Percentiles rank a stretch among this genome's conserved stretches.
Evolutionary conservation across 179 eudicot genomes (phyloP).

Genomic region (Corrigiola litoralis): DNA sequence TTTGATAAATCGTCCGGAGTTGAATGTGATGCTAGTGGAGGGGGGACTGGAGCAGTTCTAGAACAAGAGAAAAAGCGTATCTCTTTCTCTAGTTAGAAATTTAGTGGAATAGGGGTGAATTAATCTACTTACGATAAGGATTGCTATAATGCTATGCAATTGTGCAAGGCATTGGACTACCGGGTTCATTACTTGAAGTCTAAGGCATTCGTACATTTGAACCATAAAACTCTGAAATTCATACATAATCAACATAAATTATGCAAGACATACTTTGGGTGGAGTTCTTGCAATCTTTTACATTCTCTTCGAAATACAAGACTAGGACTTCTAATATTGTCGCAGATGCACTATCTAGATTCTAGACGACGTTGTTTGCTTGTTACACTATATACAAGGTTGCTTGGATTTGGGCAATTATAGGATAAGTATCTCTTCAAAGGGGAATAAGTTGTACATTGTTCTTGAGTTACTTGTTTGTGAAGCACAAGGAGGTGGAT

Average conservation of each 20-base stretch:
- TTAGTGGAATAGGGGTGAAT: no score
- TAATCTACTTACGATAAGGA: background rate
- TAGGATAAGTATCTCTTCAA: background rate
- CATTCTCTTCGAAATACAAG: background rate
- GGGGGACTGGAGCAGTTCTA: no score
- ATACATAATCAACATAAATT: background rate
- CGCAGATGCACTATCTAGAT: no score
- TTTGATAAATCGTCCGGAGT: background rate
- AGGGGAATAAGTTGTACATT: background rate
- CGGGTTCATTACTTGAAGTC: no score
- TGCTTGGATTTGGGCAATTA: background rate
- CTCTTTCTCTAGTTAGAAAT: no score
- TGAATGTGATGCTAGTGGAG: background rate
- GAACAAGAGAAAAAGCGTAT: no score
- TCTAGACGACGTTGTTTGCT: background rate
- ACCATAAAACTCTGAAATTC: background rate
- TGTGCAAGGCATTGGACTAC: no score
- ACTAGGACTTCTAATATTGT: no score
- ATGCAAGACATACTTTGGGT: background rate
- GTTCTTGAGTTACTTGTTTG: no score
- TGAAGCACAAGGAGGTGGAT: no score
- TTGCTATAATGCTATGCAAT: no score
- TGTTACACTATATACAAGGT: background rate
- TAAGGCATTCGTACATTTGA: background rate
- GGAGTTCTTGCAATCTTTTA: background rate